Percentiles rank a stretch among this genome's conserved stretches.
Evolutionary conservation across 805 yeast species (phyloP).

Genomic region (Lachancea mirantina): DNA sequence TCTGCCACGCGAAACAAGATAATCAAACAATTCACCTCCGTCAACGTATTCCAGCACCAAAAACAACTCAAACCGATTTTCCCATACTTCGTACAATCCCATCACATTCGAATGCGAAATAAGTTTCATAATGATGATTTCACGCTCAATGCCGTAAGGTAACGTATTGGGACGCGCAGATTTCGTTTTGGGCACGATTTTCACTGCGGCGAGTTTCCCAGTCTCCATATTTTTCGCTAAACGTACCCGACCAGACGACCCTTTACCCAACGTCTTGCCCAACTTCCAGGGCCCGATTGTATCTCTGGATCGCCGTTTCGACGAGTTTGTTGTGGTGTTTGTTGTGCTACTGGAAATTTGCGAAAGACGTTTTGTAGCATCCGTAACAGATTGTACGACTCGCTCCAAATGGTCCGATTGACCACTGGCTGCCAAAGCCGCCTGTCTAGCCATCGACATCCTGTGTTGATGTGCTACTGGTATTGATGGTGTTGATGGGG

Average conservation of each 20-base stretch:
- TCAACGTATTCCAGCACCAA: constrained; percentile 76
- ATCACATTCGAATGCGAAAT: constrained; percentile 90
- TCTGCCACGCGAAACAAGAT: constrained; percentile 61
- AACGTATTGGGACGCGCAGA: constrained; percentile 50
- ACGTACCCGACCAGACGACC: constrained; percentile 76
- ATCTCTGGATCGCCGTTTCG: constrained; percentile 29
- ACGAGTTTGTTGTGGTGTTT: constrained; percentile 23
- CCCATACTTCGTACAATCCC: constrained; percentile 96
- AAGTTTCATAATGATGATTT: constrained; percentile 93
- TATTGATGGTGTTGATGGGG: no score
- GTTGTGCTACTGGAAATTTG: constrained; percentile 24
- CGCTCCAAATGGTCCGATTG: constrained; percentile 20
- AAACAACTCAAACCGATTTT: constrained; percentile 81
- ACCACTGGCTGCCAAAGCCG: constrained; percentile 9
- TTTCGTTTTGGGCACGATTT: constrained; percentile 59
- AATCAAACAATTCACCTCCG: constrained; percentile 81
- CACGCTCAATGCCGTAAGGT: constrained; percentile 95
- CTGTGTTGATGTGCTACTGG: no score
- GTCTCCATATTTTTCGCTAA: constrained; percentile 61
- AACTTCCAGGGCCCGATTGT: constrained; percentile 77
- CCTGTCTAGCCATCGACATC: constrained; percentile 21
- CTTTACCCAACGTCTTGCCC: constrained; percentile 73
- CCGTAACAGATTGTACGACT: constrained; percentile 30
- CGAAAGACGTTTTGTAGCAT: constrained; percentile 30
- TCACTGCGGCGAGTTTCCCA: constrained; percentile 76